Base-by-base conservation (phyloP, 176 grass and related monocot genomes). In the Saccharum officinarum region DNA sequence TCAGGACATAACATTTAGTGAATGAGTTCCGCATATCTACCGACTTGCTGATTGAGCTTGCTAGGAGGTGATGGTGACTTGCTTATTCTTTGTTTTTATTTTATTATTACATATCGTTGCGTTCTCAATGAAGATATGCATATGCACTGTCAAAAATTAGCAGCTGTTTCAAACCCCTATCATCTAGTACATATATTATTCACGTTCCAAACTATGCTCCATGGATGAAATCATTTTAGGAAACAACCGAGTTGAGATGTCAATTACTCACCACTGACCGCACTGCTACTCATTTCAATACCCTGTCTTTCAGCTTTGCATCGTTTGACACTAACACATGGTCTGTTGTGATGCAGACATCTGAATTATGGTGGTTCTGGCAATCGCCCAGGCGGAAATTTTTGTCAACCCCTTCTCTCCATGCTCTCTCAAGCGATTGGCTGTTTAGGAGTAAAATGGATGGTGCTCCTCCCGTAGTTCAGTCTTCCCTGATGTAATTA, bases 1-100 rank as follows among this genome's bases (percentile, higher is more conserved):
- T 76, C 85, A 91, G 85, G 89, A 91, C 67, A 70, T 84, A 76
- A 6, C 70, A 44, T 76, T 80, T 60, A 91, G 63, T 40, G 89
- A 87, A 55, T 91, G 85, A 91, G 63, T 87, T 80, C 13, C 40
- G 10, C 80, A 52, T 26, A 31, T 80, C 22, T 69, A 47, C 73
- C 40, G 46, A 47, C 59, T 79, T 81, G 31, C 49, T 84, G 63
- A 23, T 42, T 68, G 69, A 83, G 12, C 76, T 84, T 87, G 59
- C 39, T 80, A 75, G 65, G 85, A 91, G 89, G 85, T 91, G 62
- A 76, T 60, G 13, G 23, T 52, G 10, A 65, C 37, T 64, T 50
- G 4, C 69, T 90, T 52, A 17, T 86, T 36, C 23, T 67, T 45
- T 73, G 0, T 12, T 83, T 78, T 71, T 82, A 57, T 30, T 50